Conservation (phyloP, 1,284 basidiomycete species). For the Ustilago loliicola region DNA sequence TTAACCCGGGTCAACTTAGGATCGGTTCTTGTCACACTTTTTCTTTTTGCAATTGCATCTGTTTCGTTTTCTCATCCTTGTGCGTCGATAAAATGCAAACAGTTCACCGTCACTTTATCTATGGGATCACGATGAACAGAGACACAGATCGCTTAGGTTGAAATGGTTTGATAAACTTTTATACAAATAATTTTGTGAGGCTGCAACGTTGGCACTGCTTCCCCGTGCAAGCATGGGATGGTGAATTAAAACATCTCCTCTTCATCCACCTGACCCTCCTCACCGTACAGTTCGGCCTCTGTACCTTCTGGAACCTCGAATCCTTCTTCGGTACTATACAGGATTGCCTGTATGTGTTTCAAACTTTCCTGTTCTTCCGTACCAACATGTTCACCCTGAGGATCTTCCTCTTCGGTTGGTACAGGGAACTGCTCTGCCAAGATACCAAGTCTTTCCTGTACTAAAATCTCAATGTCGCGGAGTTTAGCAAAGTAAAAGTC, state of each 20-base stretch:
- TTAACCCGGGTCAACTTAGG: too few species aligned
- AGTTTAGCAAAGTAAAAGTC: slow-evolving; percentile 98
- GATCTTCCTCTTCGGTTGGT: slow-evolving; percentile 23
- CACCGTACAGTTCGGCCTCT: slow-evolving; percentile 32
- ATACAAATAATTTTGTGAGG: too few species aligned
- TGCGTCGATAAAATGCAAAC: too few species aligned
- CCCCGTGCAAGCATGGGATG: too few species aligned
- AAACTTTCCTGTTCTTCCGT: slow-evolving; percentile 78
- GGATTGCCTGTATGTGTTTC: slow-evolving; percentile 88
- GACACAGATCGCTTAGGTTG: too few species aligned
- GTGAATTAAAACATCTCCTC: slow-evolving; percentile 49
- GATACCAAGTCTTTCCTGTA: slow-evolving; percentile 72
- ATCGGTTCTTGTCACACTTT: too few species aligned
- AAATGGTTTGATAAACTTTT: too few species aligned
- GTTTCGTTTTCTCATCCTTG: too few species aligned
- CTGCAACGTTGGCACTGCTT: neutral
- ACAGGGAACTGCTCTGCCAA: slow-evolving; percentile 43
- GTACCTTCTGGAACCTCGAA: slow-evolving; percentile 68
- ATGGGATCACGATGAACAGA: too few species aligned
- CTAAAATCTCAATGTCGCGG: slow-evolving; percentile 90
- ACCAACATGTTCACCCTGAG: slow-evolving; percentile 12
- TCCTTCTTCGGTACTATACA: slow-evolving; percentile 86
- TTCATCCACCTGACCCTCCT: slow-evolving; percentile 30
- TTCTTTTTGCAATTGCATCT: too few species aligned
- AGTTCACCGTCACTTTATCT: too few species aligned